These are phyloP conservation scores for Myxozyma kluyveri DNA, from an alignment of 805 yeast genomes.

Conservation along the genomic window DNA sequence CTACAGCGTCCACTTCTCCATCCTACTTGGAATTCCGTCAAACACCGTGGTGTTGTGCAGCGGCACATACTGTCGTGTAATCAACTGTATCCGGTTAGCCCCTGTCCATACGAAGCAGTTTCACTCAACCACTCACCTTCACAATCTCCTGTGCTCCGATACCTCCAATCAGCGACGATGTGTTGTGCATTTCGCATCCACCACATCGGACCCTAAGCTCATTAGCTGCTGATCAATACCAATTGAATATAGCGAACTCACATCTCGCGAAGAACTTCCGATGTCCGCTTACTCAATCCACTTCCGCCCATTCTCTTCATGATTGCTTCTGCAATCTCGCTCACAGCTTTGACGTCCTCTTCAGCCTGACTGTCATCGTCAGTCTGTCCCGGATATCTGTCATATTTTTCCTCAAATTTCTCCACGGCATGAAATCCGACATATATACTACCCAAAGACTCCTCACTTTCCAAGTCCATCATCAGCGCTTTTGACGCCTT, in stretches of 20 bases:
- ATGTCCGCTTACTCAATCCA: slow-evolving; percentile 10
- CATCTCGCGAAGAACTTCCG: slow-evolving; percentile 47
- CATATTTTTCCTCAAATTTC: slow-evolving; percentile 29
- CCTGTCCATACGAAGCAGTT: background rate
- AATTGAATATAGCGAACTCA: slow-evolving; percentile 32
- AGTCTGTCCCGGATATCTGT: slow-evolving; percentile 17
- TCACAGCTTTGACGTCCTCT: slow-evolving; percentile 15
- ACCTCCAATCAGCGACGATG: slow-evolving; percentile 75
- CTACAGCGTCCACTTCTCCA: slow-evolving; percentile 32
- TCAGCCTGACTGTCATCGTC: slow-evolving; percentile 14
- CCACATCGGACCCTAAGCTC: slow-evolving; percentile 33
- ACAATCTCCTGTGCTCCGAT: slow-evolving; percentile 79
- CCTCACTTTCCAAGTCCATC: slow-evolving; percentile 23
- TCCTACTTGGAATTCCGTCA: slow-evolving; percentile 64
- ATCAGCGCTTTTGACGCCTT: slow-evolving; percentile 6
- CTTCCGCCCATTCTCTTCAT: slow-evolving; percentile 15
- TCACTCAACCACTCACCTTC: slow-evolving; percentile 44
- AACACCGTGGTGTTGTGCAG: slow-evolving; percentile 65
- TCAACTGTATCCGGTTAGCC: slow-evolving; percentile 30
- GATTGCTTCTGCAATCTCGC: slow-evolving; percentile 14
- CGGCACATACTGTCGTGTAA: slow-evolving; percentile 80
- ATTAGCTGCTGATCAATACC: background rate
- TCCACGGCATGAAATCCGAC: slow-evolving; percentile 32
- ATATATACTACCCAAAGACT: slow-evolving; percentile 29
- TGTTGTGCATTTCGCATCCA: slow-evolving; percentile 53